phyloP scores from a whole-genome alignment of 139 green algal genomes.

The Trebouxia sp. region DNA sequence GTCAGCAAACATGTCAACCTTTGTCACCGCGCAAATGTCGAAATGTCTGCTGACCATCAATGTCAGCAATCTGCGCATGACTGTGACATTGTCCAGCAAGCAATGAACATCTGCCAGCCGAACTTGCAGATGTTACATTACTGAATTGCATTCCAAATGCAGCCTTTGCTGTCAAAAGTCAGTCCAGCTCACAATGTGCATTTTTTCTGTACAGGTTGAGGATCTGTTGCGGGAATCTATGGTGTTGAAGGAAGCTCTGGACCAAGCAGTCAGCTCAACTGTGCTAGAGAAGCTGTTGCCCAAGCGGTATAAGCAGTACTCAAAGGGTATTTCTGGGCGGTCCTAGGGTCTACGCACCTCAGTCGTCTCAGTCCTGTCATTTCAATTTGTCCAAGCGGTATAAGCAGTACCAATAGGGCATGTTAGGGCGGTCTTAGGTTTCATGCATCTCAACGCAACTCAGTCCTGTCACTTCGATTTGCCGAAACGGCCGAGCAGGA shows the following conservation, averaged over 20 bases:
- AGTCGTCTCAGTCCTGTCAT: no score
- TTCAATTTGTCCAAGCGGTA: conserved; percentile 83
- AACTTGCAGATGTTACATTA: neutral
- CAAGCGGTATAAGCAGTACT: conserved; percentile 88
- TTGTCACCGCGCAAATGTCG: no score
- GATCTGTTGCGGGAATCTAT: conserved; percentile 75
- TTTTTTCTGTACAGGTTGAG: conserved; percentile 52
- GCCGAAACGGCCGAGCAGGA: conserved; percentile 88
- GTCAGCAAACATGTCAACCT: no score
- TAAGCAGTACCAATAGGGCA: conserved; percentile 85
- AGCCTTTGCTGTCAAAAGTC: no score
- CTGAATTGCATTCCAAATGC: neutral
- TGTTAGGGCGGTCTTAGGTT: conserved; percentile 37
- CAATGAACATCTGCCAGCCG: no score
- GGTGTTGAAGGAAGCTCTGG: conserved; percentile 47
- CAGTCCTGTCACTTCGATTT: no score
- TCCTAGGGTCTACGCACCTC: no score
- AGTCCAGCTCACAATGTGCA: neutral
- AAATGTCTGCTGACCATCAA: no score
- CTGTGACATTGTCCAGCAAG: no score
- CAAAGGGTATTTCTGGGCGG: conserved; percentile 62
- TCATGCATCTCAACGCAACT: no score
- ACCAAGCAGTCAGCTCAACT: conserved; percentile 25
- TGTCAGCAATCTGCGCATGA: no score
- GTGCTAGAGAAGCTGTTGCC: conserved; percentile 82